phyloP scores from a whole-genome alignment of 345 rosid genomes.

The Mallotus nudiflorus region DNA sequence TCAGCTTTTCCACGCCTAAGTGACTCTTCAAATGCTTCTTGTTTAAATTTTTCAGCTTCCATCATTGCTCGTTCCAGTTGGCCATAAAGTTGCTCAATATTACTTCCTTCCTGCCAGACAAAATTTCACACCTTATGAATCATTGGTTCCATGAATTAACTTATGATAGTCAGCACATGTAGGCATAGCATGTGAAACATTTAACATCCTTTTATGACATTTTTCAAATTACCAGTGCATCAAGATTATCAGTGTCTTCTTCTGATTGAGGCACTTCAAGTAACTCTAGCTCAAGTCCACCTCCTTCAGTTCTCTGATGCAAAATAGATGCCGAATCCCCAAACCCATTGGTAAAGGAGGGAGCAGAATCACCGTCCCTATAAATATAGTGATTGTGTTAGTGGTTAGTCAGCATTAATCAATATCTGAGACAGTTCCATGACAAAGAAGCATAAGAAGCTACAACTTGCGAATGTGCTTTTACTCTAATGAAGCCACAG shows the following conservation, averaged over 20 bases:
- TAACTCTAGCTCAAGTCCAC: slow-evolving; percentile 15
- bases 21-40: slow-evolving; percentile 50
- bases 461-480: neutral
- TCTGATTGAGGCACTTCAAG: slow-evolving; percentile 8
- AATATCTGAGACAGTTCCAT: neutral
- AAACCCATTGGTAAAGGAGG: slow-evolving; percentile 11
- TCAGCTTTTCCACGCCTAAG: slow-evolving; percentile 47
- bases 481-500: neutral
- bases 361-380: neutral
- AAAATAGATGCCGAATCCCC: neutral
- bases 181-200: neutral
- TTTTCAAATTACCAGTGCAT: neutral
- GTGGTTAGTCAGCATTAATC: neutral
- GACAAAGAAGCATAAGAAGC: neutral
- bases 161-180: neutral
- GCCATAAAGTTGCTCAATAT: slow-evolving; percentile 26
- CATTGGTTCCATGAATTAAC: neutral
- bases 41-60: slow-evolving; percentile 44
- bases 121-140: neutral
- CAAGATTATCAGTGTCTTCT: neutral
- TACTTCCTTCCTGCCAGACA: slow-evolving; percentile 39
- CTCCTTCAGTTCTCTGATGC: slow-evolving; percentile 14
- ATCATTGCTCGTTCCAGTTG: slow-evolving; percentile 36
- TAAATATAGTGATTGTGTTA: neutral
- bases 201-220: neutral